Evolutionary conservation across 2,329 filamentous ascomycete species (phyloP), one percentile per base, ranked within the genome.

Genomic region (Acephala macrosclerotiorum): DNA sequence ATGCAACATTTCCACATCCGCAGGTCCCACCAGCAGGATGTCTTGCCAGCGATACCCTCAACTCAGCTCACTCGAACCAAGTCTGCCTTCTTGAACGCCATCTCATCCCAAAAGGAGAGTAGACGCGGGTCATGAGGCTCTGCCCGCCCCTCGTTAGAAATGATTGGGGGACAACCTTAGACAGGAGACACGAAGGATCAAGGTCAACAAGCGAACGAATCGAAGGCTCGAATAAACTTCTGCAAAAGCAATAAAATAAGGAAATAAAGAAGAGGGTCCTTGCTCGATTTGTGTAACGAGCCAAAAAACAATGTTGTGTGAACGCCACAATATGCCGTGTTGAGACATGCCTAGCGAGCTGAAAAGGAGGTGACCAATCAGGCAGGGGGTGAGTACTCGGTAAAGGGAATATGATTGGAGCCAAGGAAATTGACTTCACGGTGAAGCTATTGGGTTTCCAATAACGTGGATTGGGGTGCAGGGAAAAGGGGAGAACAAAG

Each of bases 91-190:
- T 38, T 38, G 45, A 55, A 61, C 59, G 59, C 60, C 60, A 62
- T 56, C 49, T 47, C 60, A 11, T 47, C 60, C 36, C 35, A 20
- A 20, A 38, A 5, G 49, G 26, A 25, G 29, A 40, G 25, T 29
- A 49, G 45, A 64, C 22, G 40, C 62, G 62, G 62, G 63, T 58
- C 36, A 42, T 66, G 60, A 58, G 59, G 64, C 60, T 62, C 49
- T 62, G 49, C n/a, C 45, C 18, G 6, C 14, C 45, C 20, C 45
- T 20, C 2, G 20, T 53, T 8, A 20, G 11, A 26, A 29, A 33
- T 53, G 49, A 53, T 53, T 53, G 49, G 49, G 26, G n/a, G n/a
- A n/a, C n/a, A n/a, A n/a, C n/a, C n/a, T n/a, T n/a, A 53, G 25
- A 14, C 49, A 53, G 45, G n/a, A 49, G 45, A 22, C 4, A 11